Evolutionary conservation across 106 monocot species (phyloP).

Genomic region (Apostasia shenzhenica): DNA sequence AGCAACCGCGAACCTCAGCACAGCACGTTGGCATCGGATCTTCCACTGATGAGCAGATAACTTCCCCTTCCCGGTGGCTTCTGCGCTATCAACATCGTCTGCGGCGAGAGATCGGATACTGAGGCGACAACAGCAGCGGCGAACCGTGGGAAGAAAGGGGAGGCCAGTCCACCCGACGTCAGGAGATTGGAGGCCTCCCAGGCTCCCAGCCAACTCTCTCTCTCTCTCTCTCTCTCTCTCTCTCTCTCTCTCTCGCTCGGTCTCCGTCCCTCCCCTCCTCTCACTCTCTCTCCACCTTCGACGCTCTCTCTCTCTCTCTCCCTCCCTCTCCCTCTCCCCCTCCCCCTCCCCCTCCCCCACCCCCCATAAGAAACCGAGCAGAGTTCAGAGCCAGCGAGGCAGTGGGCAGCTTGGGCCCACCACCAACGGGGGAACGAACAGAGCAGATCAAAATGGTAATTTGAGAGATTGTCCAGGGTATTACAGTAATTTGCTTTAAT

Average conservation of each 20-base stretch:
- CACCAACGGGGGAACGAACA: too few relatives aligned
- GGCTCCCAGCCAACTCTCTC: not conserved
- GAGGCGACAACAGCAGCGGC: not conserved
- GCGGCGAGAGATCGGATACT: not conserved
- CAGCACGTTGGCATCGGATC: not conserved
- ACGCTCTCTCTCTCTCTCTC: too few relatives aligned
- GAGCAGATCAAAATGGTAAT: too few relatives aligned
- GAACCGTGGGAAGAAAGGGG: not conserved
- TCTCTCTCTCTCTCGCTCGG: not conserved
- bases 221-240: not conserved
- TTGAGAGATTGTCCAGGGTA: too few relatives aligned
- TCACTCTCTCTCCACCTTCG: too few relatives aligned
- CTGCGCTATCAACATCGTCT: not conserved
- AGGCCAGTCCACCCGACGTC: not conserved
- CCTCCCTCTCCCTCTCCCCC: too few relatives aligned
- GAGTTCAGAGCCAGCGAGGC: too few relatives aligned
- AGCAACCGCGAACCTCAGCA: not conserved
- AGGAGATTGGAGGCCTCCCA: not conserved
- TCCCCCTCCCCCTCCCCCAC: too few relatives aligned
- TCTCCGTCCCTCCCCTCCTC: not conserved
- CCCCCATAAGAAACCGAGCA: too few relatives aligned
- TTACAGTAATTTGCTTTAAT: too few relatives aligned
- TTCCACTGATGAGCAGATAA: not conserved
- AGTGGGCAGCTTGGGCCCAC: too few relatives aligned
- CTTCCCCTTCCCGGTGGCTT: not conserved